phyloP scores from a whole-genome alignment of 2,329 filamentous ascomycete genomes.

The Epichloe glyceriae region DNA sequence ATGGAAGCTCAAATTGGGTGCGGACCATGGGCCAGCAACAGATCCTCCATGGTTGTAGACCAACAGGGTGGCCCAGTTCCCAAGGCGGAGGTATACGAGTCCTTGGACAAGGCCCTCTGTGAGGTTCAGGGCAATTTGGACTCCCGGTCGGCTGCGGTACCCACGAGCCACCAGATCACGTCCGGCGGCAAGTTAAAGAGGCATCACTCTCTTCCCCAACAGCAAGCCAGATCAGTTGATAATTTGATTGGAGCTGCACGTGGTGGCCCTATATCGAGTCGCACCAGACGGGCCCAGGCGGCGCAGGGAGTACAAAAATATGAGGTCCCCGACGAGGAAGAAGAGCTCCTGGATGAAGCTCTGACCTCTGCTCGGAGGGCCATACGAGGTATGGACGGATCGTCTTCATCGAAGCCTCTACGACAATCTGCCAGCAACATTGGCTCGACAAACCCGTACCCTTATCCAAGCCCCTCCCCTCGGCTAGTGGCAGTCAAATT shows the following conservation, averaged over 20 bases:
- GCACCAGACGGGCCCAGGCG: constrained; percentile 68
- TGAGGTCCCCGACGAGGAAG: constrained; percentile 91
- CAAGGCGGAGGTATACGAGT: constrained; percentile 46
- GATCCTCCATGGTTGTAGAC: constrained; percentile 73
- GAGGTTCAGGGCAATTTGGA: constrained; percentile 40
- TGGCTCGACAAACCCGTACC: constrained; percentile 34
- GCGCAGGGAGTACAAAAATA: constrained; percentile 67
- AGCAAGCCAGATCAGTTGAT: constrained; percentile 50
- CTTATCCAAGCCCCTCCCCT: constrained; percentile 60
- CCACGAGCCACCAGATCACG: constrained; percentile 38
- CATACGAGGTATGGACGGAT: constrained; percentile 55
- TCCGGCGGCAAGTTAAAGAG: constrained; percentile 43
- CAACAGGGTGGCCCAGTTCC: constrained; percentile 34
- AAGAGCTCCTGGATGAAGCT: constrained; percentile 86
- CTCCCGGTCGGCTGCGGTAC: constrained; percentile 30
- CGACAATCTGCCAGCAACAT: constrained; percentile 54
- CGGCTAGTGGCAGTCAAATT: constrained; percentile 67
- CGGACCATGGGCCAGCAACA: constrained; percentile 74
- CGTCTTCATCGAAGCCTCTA: constrained; percentile 25
- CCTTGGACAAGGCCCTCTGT: constrained; percentile 43
- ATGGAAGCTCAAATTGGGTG: constrained; percentile 88
- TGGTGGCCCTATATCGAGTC: constrained; percentile 56
- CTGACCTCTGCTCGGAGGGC: constrained; percentile 64
- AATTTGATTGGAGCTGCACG: constrained; percentile 46
- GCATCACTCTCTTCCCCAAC: constrained; percentile 51